These are phyloP conservation scores for Trametes polyzona DNA, from an alignment of 1,284 basidiomycete genomes.

Conservation along the genomic window DNA sequence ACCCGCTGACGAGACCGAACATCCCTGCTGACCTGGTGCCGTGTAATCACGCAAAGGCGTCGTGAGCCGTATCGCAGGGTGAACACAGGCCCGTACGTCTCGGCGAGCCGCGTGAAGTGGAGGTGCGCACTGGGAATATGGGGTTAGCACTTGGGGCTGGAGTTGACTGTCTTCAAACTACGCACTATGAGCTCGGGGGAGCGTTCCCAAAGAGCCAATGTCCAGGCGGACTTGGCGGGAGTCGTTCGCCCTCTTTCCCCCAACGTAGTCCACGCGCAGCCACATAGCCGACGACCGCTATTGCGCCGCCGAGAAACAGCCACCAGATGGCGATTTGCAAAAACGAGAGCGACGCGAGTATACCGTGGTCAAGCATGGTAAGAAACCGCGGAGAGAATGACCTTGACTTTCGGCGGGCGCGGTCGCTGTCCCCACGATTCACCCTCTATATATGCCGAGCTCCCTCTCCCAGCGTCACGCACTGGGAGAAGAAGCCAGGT, in stretches of 20 bases:
- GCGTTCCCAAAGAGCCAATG: conserved; percentile 27
- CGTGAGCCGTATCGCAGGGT: conserved; percentile 25
- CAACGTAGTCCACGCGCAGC: background rate
- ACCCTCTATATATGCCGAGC: background rate
- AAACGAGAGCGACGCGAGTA: background rate
- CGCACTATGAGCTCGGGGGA: conserved; percentile 20
- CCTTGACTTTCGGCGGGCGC: background rate
- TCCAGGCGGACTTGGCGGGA: conserved; percentile 27
- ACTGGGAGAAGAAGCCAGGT: background rate
- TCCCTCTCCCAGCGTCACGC: background rate
- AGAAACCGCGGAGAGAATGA: background rate
- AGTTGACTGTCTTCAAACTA: background rate
- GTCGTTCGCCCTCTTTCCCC: background rate
- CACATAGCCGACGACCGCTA: background rate
- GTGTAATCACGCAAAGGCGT: conserved; percentile 21
- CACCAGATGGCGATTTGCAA: background rate
- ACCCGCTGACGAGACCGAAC: too few species aligned
- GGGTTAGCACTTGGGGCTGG: background rate
- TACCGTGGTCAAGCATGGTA: background rate
- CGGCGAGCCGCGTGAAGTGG: conserved; percentile 20
- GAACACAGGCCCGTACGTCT: conserved; percentile 27
- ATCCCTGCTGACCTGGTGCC: conserved; percentile 17
- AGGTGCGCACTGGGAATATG: conserved; percentile 7
- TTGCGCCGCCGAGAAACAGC: background rate
- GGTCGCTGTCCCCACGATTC: background rate